Conservation (phyloP, 352 stramenopile species). For the Globisporangium heterothallicum region DNA sequence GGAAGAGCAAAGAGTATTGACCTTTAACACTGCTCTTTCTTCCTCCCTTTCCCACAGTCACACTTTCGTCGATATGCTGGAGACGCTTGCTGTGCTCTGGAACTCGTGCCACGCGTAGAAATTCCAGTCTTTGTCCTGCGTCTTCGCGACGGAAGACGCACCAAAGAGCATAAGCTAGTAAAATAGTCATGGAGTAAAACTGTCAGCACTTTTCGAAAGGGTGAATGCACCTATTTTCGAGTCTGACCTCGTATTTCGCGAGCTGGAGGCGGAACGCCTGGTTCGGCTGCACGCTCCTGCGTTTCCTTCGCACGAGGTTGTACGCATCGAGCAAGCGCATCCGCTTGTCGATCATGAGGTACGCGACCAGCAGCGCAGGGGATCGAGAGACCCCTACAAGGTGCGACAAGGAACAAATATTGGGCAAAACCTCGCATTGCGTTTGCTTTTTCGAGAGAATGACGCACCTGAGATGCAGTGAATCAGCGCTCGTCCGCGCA, state of each 20-base stretch:
- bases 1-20: no score
- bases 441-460: not conserved
- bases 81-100: conserved; percentile 17
- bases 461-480: conserved; percentile 44
- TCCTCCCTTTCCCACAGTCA: not conserved
- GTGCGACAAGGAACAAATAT: not conserved
- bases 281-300: conserved; percentile 45
- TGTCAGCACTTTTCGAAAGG: no score
- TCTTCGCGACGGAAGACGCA: conserved; percentile 42
- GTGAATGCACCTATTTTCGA: no score
- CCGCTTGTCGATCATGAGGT: conserved; percentile 67
- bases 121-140: conserved; percentile 60
- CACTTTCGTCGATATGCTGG: not conserved
- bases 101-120: conserved; percentile 72
- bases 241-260: conserved; percentile 68
- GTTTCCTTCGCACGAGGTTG: conserved; percentile 42
- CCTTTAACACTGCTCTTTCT: no score
- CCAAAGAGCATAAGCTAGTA: conserved; percentile 44
- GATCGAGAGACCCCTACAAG: conserved; percentile 41
- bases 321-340: conserved; percentile 57
- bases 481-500: conserved; percentile 44
- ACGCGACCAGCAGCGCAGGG: conserved; percentile 47
- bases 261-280: conserved; percentile 58
- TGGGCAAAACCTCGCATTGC: not conserved
- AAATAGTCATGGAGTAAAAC: not conserved